These are phyloP conservation scores for Aphanomyces cochlioides DNA, from an alignment of 352 stramenopile genomes.

Conservation along the genomic window DNA sequence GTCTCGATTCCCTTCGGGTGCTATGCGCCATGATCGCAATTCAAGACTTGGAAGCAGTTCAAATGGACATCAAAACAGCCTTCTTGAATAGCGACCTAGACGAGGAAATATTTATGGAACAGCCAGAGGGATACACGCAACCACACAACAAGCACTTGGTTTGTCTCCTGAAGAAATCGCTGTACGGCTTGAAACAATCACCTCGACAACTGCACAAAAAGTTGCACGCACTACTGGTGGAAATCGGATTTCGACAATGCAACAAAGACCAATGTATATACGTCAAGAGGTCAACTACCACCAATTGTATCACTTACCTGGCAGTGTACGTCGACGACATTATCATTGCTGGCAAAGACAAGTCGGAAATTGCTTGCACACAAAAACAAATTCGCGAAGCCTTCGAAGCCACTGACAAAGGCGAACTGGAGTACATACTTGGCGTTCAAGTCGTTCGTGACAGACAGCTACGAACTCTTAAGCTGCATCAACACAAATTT, in stretches of 20 bases:
- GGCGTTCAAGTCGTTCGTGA: too few species aligned
- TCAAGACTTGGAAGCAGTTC: conserved; percentile 31
- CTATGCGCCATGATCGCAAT: conserved; percentile 31
- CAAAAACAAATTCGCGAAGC: not conserved
- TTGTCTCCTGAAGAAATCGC: conserved; percentile 31
- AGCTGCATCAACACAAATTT: not conserved
- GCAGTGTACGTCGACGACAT: not conserved
- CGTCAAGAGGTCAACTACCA: not conserved
- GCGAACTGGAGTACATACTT: too few species aligned
- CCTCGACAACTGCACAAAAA: conserved; percentile 34
- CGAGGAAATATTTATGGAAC: conserved; percentile 20
- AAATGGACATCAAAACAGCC: conserved; percentile 37
- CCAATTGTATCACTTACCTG: not conserved
- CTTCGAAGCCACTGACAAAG: too few species aligned
- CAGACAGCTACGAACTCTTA: too few species aligned
- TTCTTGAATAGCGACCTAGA: conserved; percentile 35
- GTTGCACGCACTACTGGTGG: conserved; percentile 28
- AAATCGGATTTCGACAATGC: conserved; percentile 7
- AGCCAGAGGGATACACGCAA: conserved; percentile 7
- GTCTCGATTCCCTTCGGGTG: conserved; percentile 29
- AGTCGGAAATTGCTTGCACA: not conserved
- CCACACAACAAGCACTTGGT: conserved; percentile 8
- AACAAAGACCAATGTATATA: conserved; percentile 24
- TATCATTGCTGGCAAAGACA: not conserved
- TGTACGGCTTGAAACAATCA: conserved; percentile 43